Evolutionary conservation across 371 early-diverging fungal genomes (phyloP), one percentile per base, ranked within the genome.

Genomic region (Mortierella sp.): DNA sequence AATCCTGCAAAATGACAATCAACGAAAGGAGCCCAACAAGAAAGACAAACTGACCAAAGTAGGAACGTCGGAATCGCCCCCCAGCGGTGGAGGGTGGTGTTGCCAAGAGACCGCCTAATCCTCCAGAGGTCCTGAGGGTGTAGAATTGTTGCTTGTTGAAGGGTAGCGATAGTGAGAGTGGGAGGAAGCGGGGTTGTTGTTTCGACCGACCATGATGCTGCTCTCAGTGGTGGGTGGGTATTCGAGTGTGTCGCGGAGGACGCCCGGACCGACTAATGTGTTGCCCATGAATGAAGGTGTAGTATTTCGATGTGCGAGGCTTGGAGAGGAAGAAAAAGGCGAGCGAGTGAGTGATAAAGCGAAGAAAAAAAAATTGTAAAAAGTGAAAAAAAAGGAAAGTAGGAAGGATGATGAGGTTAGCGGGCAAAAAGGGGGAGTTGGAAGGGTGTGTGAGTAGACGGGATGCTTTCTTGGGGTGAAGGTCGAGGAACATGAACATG

Each of bases 241-340:
- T 40, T 67, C 40, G 40, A 67, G 67, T 19, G 40, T 24, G 24
- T 67, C 67, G 0, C 67, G 67, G 24, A 67, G 67, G 10, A 67
- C 67, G 6, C 67, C 67, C 37, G 67, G 67, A 67, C 67, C 67
- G 24, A 67, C 67, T 24, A 67, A 37, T 67, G 67, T 67, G 67
- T 67, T 67, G 24, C 67, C n/a, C 67, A 67, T 67, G 24, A 40
- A 31, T 9, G 21, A 6, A 34, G 37, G 14, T 34, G 61, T 61
- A 11, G 19, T 19, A 19, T 61, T 16, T 6, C 19, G 24, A 21
- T 64, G 64, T 37, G 43, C 8, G 8, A 24, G 3, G 37, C 1
- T 19, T 61, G 34, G 67, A 40, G 54, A 5, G 54, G 19, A n/a
- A 54, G n/a, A 46, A 46, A 8, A 8, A 21, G 51, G n/a, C n/a